These are phyloP conservation scores for Xylaria intraflava DNA, from an alignment of 495 filamentous ascomycete species.

Conservation along the genomic window DNA sequence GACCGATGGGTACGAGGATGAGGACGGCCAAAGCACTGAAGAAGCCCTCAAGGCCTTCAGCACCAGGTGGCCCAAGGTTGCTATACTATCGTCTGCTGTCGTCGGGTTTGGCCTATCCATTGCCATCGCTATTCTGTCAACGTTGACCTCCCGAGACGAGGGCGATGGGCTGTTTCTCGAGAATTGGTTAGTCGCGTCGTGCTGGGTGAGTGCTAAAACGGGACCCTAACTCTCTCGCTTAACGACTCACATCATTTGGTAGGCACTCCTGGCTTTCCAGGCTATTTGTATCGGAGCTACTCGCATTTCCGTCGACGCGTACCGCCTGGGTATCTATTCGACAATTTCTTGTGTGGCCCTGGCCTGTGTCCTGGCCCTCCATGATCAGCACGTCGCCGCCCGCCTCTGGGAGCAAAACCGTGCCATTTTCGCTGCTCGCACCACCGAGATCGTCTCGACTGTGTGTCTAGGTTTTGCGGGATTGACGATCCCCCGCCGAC, in stretches of 20 bases:
- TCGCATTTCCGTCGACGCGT: conserved; percentile 40
- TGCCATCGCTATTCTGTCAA: conserved; percentile 35
- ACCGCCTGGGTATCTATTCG: conserved; percentile 40
- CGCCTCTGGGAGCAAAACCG: conserved; percentile 21
- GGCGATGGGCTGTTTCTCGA: conserved; percentile 24
- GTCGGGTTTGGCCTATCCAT: conserved; percentile 42
- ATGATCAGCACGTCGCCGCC: conserved; percentile 30
- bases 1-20: conserved; percentile 50
- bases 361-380: conserved; percentile 31
- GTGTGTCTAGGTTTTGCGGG: conserved; percentile 32
- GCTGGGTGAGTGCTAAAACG: conserved; percentile 41
- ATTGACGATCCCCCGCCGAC: conserved; percentile 56
- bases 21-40: conserved; percentile 54
- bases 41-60: conserved; percentile 50
- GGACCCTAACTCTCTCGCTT: conserved; percentile 6
- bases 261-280: conserved; percentile 43
- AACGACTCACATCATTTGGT: conserved; percentile 10
- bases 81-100: conserved; percentile 38
- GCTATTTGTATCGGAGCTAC: conserved; percentile 35
- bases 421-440: conserved; percentile 28
- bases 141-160: conserved; percentile 14
- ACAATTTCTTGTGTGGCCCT: conserved; percentile 38
- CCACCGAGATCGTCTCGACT: conserved; percentile 31
- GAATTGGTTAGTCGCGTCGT: conserved; percentile 35
- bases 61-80: conserved; percentile 39